phyloP scores from a whole-genome alignment of 2,329 filamentous ascomycete genomes.

The Sordariomycetes sp. region DNA sequence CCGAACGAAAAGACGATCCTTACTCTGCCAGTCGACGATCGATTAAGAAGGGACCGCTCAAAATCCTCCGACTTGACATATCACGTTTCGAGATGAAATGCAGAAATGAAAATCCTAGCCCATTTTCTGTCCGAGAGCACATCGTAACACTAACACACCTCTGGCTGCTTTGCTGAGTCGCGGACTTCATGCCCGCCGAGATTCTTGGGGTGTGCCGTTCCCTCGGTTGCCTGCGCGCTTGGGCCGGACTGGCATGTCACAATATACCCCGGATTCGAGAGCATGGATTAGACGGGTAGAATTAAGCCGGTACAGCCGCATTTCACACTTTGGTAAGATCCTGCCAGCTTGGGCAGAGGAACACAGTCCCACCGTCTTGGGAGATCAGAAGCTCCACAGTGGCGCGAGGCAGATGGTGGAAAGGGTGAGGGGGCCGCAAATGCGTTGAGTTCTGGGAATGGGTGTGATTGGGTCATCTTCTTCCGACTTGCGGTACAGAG shows the following conservation, averaged over 20 bases:
- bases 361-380: neutral
- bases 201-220: neutral
- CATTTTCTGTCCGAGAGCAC: neutral
- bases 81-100: neutral
- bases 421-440: conserved; percentile 4
- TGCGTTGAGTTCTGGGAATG: conserved; percentile 1
- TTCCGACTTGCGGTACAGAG: neutral
- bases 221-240: neutral
- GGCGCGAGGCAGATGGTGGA: neutral
- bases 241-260: neutral
- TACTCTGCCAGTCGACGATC: neutral
- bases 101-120: neutral
- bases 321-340: neutral
- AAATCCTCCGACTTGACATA: neutral
- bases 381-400: neutral
- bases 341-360: conserved; percentile 4
- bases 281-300: neutral
- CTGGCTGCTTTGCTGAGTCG: neutral
- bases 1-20: neutral
- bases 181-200: neutral
- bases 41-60: neutral
- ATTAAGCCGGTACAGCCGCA: conserved; percentile 4
- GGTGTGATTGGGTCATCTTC: neutral
- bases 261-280: neutral
- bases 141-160: neutral